phyloP scores from a whole-genome alignment of 352 stramenopile genomes.

The Globisporangium camurandrum region DNA sequence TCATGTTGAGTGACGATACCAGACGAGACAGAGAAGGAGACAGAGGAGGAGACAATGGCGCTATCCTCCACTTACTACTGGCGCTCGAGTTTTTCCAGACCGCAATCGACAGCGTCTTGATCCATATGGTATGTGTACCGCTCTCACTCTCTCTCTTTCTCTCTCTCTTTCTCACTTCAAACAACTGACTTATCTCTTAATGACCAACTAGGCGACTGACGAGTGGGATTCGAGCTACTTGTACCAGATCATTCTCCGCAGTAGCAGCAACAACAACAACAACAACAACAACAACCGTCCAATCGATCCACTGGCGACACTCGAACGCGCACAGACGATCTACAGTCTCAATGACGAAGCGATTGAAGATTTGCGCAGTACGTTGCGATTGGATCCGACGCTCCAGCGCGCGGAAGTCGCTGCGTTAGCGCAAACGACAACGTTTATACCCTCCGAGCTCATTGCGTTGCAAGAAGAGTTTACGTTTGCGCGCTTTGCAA shows the following conservation, averaged over 20 bases:
- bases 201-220: conserved; percentile 24
- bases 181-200: not conserved
- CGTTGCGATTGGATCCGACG: conserved; percentile 33
- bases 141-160: not conserved
- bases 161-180: not conserved
- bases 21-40: no score
- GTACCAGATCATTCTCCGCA: conserved; percentile 55
- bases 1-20: conserved; percentile 48
- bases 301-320: conserved; percentile 22
- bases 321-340: conserved; percentile 28
- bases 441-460: conserved; percentile 50
- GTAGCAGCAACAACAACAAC: conserved; percentile 24
- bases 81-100: conserved; percentile 47
- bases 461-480: conserved; percentile 57
- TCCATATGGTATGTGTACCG: conserved; percentile 23
- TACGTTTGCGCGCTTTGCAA: conserved; percentile 46
- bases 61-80: conserved; percentile 56
- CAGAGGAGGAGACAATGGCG: conserved; percentile 33
- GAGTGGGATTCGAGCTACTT: conserved; percentile 63
- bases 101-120: conserved; percentile 28
- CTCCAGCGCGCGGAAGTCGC: conserved; percentile 47
- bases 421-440: conserved; percentile 34
- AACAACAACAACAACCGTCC: no score
- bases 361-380: conserved; percentile 49
- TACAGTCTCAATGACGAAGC: conserved; percentile 54